Conservation (phyloP, 352 stramenopile species). For the Pythium utonaiense region DNA sequence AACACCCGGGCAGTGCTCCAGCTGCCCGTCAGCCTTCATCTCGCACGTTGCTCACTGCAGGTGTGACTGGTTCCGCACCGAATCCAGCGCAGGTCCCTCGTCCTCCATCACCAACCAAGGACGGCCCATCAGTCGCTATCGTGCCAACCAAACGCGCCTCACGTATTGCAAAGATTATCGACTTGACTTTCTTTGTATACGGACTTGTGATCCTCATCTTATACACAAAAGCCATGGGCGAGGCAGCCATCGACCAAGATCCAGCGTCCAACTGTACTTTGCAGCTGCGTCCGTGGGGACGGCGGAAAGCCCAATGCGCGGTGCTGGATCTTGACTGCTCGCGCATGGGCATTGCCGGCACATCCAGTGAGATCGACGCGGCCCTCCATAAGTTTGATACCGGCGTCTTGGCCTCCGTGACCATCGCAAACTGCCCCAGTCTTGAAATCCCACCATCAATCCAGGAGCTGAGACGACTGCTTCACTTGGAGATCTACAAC, state of each 20-base stretch:
- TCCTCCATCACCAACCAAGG: background rate
- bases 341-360: slow-evolving; percentile 2
- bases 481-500: slow-evolving; percentile 25
- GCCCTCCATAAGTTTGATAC: slow-evolving; percentile 12
- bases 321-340: slow-evolving; percentile 21
- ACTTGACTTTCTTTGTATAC: slow-evolving; percentile 15
- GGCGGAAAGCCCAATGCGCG: slow-evolving; percentile 11
- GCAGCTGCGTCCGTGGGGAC: slow-evolving; percentile 20
- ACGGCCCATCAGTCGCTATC: background rate
- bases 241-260: slow-evolving; percentile 10
- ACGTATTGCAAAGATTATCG: background rate
- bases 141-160: slow-evolving; percentile 9
- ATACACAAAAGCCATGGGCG: slow-evolving; percentile 16
- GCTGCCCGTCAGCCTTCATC: background rate
- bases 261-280: slow-evolving; percentile 13
- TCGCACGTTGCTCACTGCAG: background rate
- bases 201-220: slow-evolving; percentile 17
- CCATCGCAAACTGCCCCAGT: slow-evolving; percentile 18
- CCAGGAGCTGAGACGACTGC: slow-evolving; percentile 7
- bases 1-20: background rate
- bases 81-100: background rate
- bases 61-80: background rate
- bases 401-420: slow-evolving; percentile 8
- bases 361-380: background rate
- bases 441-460: slow-evolving; percentile 21